Evolutionary conservation across 257 asterid species (phyloP).

Genomic region (Ophiorrhiza pumila): DNA sequence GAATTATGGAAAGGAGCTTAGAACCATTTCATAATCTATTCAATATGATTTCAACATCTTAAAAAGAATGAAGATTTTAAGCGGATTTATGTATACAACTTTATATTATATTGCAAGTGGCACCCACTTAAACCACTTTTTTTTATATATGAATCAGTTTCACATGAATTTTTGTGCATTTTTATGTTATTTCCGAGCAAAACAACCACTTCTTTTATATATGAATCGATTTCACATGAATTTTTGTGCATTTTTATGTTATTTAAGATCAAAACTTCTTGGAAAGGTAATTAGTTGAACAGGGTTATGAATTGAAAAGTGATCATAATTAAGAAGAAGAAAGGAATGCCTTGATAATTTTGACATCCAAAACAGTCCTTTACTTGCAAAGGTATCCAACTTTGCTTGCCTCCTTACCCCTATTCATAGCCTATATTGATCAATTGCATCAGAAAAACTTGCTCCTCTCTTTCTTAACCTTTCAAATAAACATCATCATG

Average conservation of each 20-base stretch:
- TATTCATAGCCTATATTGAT: constrained; percentile 22
- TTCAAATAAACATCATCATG: constrained; percentile 43
- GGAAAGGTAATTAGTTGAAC: neutral
- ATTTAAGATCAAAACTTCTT: neutral
- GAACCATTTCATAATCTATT: neutral
- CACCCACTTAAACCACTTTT: too few species aligned
- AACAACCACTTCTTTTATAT: too few species aligned
- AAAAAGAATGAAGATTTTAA: too few species aligned
- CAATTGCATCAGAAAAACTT: constrained; percentile 18
- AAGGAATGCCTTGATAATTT: constrained; percentile 42
- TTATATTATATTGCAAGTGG: too few species aligned
- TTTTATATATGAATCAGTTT: too few species aligned
- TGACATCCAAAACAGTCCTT: constrained; percentile 46
- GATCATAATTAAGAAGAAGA: constrained; percentile 29
- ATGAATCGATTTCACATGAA: too few species aligned
- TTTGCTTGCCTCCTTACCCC: constrained; percentile 30
- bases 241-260: too few species aligned
- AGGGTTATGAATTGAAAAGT: constrained; percentile 6
- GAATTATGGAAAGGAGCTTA: neutral
- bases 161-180: too few species aligned
- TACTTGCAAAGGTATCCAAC: constrained; percentile 54
- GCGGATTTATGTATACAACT: too few species aligned
- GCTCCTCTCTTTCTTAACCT: constrained; percentile 32
- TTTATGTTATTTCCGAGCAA: too few species aligned
- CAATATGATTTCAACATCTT: neutral